Evolutionary conservation across 2,329 filamentous ascomycete species (phyloP).

Genomic region (Fusarium beomiforme): DNA sequence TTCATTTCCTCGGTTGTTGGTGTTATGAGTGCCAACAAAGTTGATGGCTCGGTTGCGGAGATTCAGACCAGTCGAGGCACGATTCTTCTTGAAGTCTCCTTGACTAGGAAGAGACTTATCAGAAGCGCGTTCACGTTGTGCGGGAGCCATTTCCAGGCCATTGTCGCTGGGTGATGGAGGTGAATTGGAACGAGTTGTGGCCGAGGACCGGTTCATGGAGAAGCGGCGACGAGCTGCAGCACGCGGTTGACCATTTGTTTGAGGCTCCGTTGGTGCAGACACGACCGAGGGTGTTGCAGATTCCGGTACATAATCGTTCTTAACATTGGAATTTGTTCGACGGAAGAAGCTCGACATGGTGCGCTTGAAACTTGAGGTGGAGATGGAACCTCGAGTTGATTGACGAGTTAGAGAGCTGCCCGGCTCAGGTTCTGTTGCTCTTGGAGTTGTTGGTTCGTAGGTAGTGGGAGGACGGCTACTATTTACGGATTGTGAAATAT

Average conservation of each 20-base stretch:
- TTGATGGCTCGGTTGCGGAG: conserved; percentile 60
- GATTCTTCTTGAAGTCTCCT: conserved; percentile 62
- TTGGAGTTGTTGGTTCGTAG: conserved; percentile 35
- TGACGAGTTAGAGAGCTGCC: conserved; percentile 50
- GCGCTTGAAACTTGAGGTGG: conserved; percentile 57
- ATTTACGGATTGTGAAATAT: conserved; percentile 29
- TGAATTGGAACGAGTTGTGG: conserved; percentile 59
- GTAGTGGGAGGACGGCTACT: conserved; percentile 28
- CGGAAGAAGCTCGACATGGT: conserved; percentile 62
- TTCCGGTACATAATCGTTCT: conserved; percentile 37
- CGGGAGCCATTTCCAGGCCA: conserved; percentile 54
- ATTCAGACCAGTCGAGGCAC: conserved; percentile 61
- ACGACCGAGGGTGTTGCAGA: conserved; percentile 41
- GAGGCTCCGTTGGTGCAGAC: conserved; percentile 39
- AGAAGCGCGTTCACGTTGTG: conserved; percentile 35
- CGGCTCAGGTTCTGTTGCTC: conserved; percentile 40
- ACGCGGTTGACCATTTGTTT: conserved; percentile 45
- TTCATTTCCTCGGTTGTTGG: conserved; percentile 28
- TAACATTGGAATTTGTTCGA: conserved; percentile 51
- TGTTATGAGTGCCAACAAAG: conserved; percentile 51
- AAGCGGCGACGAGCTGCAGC: conserved; percentile 51
- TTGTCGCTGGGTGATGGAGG: conserved; percentile 60
- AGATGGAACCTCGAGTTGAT: conserved; percentile 55
- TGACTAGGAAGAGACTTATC: conserved; percentile 52
- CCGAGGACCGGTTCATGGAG: conserved; percentile 58